Conservation (phyloP, 2,329 filamentous ascomycete species). For the Cladosporium sp. region DNA sequence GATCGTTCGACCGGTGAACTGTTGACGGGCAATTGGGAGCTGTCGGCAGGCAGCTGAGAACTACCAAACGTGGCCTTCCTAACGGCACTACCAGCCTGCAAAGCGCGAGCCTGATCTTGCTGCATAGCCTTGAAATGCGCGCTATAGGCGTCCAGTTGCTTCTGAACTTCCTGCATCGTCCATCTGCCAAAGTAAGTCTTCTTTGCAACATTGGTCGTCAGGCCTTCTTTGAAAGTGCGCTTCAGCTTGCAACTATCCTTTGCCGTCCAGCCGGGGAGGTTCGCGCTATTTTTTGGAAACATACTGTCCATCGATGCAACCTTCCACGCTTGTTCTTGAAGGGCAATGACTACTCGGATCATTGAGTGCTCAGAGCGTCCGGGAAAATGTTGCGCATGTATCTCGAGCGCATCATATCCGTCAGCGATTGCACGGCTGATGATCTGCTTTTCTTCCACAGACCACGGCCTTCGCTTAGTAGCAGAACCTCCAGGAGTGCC, state of each 20-base stretch:
- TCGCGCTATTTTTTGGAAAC: conserved; percentile 14
- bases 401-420: conserved; percentile 13
- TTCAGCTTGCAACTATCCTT: conserved; percentile 21
- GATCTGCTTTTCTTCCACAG: conserved; percentile 1
- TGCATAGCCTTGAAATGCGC: not conserved
- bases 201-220: not conserved
- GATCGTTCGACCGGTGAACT: conserved; percentile 19
- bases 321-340: conserved; percentile 18
- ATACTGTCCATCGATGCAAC: conserved; percentile 8
- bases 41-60: conserved; percentile 12
- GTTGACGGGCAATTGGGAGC: conserved; percentile 10
- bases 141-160: conserved; percentile 15
- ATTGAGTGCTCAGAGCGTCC: conserved; percentile 8
- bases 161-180: conserved; percentile 8
- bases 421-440: conserved; percentile 15
- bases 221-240: conserved; percentile 3
- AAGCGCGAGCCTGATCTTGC: not conserved
- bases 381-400: conserved; percentile 5
- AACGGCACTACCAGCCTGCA: not conserved
- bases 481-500: not conserved
- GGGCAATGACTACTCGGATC: conserved; percentile 4
- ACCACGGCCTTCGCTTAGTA: not conserved
- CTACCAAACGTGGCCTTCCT: conserved; percentile 1
- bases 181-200: conserved; percentile 14
- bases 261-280: conserved; percentile 13